Base-by-base conservation (phyloP, 1,284 basidiomycete species). In the Hemileia vastatrix region DNA sequence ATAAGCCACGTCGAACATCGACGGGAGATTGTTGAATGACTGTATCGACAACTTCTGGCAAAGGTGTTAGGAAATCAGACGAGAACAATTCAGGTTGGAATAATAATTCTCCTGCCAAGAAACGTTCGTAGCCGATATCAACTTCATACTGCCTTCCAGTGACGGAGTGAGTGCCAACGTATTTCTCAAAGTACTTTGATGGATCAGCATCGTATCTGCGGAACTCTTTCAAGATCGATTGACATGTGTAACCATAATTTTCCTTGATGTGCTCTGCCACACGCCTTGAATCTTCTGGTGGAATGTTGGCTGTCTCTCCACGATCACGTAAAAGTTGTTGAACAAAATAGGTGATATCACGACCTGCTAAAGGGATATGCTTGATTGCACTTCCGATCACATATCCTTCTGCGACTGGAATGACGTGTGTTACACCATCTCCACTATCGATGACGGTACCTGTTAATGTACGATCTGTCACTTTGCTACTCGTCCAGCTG, bases 51-150 rank as follows among this genome's bases (percentile, higher is more conserved):
- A 98, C 90, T 67, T 96, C 86, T 0, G 94, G 92, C 1, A 98
- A 82, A 4, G 94, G 94, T 1, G 93, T 97, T 65, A 98, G 78
- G 82, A 97, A 98, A 77, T 98, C 95, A 53, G 90, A 94, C 0
- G 90, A 94, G 77, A 88, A 90, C 70, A 98, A 96, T 76, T 98
- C 94, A 11, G 95, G 95, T 79, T 98, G 97, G 83, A 97, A 98
- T 80, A 98, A 97, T 76, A 98, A 95, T 76, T 98, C 94, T 4
- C 94, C 92, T 0, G 93, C 94, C 45, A 98, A 84, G 83, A 98
- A 98, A 40, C 94, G 90, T 77, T 98, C 95, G 78, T 97, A 98
- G n/a, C 95, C 95, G 65, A 98, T 85, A 72, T 98, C 94, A 52
- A 98, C 81, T 55, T 80, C 76, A 77, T 93, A 95, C 84, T 88